Percentiles rank a stretch among this genome's conserved stretches.
phyloP scores from a whole-genome alignment of 352 stramenopile species.

The Phytophthora crassamura region DNA sequence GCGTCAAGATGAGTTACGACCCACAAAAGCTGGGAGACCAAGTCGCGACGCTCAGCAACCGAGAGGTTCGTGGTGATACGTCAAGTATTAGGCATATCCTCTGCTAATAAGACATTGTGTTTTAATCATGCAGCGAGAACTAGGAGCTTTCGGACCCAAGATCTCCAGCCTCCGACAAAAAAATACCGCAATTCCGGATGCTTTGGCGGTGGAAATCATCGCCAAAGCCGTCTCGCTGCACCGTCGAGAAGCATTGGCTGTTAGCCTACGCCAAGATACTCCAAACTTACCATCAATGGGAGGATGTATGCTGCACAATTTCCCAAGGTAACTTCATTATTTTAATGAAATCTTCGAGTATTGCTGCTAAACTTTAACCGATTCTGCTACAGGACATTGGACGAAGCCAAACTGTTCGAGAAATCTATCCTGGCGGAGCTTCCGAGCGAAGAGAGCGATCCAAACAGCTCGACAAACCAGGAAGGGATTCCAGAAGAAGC shows the following conservation, averaged over 20 bases:
- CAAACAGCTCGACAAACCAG: slow-evolving; percentile 5
- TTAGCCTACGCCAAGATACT: not conserved
- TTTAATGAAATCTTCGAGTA: not conserved
- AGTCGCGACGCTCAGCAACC: slow-evolving; percentile 38
- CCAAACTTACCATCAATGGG: not conserved
- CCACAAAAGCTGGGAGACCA: slow-evolving; percentile 53
- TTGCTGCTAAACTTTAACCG: not conserved
- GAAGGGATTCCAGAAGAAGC: slow-evolving; percentile 28
- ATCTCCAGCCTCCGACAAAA: slow-evolving; percentile 53
- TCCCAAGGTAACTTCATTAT: slow-evolving; percentile 44
- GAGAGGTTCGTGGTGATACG: slow-evolving; percentile 45
- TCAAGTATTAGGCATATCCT: too few species aligned
- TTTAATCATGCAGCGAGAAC: slow-evolving; percentile 40
- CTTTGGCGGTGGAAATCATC: slow-evolving; percentile 60
- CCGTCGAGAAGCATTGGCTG: slow-evolving; percentile 17
- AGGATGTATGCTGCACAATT: slow-evolving; percentile 66
- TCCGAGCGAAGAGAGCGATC: slow-evolving; percentile 4
- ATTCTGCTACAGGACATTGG: slow-evolving; percentile 34
- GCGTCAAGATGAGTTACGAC: slow-evolving; percentile 59
- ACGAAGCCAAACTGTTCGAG: slow-evolving; percentile 68
- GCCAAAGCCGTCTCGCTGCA: slow-evolving; percentile 37
- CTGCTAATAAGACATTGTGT: too few species aligned
- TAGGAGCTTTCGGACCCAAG: slow-evolving; percentile 60
- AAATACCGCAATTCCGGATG: slow-evolving; percentile 48
- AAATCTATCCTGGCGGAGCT: slow-evolving; percentile 32